Evolutionary conservation across 108 stramenopile species (phyloP).

Genomic region (Cyclotella choctawhatcheeana): DNA sequence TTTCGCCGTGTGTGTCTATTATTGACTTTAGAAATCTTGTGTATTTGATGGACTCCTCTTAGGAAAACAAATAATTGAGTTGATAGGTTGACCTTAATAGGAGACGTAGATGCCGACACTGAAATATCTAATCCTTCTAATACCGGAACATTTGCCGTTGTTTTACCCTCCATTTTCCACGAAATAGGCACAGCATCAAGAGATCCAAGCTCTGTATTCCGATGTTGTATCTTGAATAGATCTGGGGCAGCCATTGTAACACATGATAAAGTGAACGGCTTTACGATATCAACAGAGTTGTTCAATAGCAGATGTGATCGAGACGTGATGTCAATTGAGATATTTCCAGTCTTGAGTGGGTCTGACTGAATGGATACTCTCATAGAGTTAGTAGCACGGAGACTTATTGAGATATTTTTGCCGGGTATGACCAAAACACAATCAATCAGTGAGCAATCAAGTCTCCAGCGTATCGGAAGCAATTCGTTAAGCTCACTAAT

Average conservation of each 20-base stretch:
- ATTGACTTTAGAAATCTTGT: neutral
- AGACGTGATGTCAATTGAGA: neutral
- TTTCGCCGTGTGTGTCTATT: neutral
- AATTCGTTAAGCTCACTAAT: no score
- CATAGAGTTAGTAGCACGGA: conserved; percentile 36
- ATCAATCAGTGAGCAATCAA: conserved; percentile 46
- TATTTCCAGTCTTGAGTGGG: conserved; percentile 3
- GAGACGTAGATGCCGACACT: neutral
- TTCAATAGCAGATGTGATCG: neutral
- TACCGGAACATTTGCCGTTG: neutral
- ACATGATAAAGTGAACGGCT: neutral
- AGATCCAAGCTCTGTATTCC: neutral
- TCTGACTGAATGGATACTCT: conserved; percentile 23
- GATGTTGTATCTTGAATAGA: neutral
- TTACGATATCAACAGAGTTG: neutral
- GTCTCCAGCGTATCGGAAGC: conserved; percentile 60
- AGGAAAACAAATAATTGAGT: neutral
- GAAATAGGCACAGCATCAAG: neutral
- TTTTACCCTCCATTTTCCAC: neutral
- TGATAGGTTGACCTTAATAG: neutral
- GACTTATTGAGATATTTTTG: conserved; percentile 24
- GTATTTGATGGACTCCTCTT: neutral
- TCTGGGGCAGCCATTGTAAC: neutral
- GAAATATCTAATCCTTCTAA: conserved; percentile 1
- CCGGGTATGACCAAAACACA: conserved; percentile 41